Evolutionary conservation across 345 rosid genomes (phyloP).

Genomic region (Arabidopsis suecica): DNA sequence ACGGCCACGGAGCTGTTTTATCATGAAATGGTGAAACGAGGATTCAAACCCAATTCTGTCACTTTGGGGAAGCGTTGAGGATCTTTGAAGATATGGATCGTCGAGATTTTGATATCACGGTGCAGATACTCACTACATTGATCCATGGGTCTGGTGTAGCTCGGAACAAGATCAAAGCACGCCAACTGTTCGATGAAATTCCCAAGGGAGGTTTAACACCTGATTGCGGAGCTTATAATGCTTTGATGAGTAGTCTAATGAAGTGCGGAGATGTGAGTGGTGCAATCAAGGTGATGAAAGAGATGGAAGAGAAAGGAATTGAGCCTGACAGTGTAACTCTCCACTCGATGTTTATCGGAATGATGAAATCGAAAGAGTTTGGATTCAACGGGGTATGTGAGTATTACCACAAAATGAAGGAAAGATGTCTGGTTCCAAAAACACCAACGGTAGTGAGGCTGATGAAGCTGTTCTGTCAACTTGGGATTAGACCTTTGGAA

Average conservation of each 20-base stretch:
- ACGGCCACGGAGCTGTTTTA: constrained; percentile 82
- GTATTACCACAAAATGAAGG: constrained; percentile 63
- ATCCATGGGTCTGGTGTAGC: constrained; percentile 84
- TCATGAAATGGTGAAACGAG: constrained; percentile 78
- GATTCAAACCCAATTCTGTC: constrained; percentile 59
- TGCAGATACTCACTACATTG: constrained; percentile 80
- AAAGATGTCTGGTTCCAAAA: constrained; percentile 61
- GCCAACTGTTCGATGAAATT: constrained; percentile 73
- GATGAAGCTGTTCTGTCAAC: constrained; percentile 80
- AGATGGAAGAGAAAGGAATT: constrained; percentile 68
- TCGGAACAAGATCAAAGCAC: constrained; percentile 59
- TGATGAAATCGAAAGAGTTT: constrained; percentile 59
- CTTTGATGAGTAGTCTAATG: constrained; percentile 65
- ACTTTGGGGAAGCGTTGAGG: constrained; percentile 77
- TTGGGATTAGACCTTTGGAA: constrained; percentile 67
- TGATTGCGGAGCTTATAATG: constrained; percentile 79
- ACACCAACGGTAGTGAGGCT: constrained; percentile 77
- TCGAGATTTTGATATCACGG: constrained; percentile 46
- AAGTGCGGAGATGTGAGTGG: constrained; percentile 58
- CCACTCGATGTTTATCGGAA: constrained; percentile 70
- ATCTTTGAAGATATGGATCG: constrained; percentile 77
- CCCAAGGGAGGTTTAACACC: constrained; percentile 52
- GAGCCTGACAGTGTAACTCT: constrained; percentile 65
- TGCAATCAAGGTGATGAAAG: constrained; percentile 69
- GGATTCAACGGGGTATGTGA: constrained; percentile 60